Conservation (phyloP, 306 rosid genomes). For the Arachis hypogaea region DNA sequence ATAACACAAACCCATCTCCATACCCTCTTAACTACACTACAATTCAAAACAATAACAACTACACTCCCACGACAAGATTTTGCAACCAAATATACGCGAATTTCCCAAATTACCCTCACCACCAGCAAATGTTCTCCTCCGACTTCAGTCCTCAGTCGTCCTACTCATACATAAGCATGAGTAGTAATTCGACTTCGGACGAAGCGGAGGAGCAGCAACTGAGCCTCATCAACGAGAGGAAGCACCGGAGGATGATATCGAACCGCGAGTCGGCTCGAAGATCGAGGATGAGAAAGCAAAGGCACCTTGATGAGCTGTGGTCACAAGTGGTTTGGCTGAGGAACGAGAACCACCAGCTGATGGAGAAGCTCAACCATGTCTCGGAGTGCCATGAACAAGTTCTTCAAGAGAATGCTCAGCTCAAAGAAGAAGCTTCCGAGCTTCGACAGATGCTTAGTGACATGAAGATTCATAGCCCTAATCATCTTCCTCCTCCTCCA, state of each 20-base stretch:
- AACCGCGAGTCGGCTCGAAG: conserved; percentile 94
- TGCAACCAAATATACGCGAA: conserved; percentile 45
- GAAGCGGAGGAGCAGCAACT: conserved; percentile 82
- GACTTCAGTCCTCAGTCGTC: conserved; percentile 63
- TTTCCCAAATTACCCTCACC: conserved; percentile 44
- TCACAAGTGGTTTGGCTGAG: conserved; percentile 91
- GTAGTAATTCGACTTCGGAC: conserved; percentile 87
- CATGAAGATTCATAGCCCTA: conserved; percentile 66
- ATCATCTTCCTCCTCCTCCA: conserved; percentile 23
- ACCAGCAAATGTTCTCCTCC: conserved; percentile 28
- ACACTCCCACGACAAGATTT: conserved; percentile 46
- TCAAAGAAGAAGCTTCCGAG: conserved; percentile 71
- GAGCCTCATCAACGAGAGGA: conserved; percentile 75
- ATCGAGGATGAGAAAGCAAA: conserved; percentile 92
- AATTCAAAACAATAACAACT: conserved; percentile 47
- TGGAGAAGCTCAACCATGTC: conserved; percentile 69
- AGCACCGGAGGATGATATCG: conserved; percentile 88
- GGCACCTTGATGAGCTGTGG: conserved; percentile 94
- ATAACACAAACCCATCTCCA: conserved; percentile 48
- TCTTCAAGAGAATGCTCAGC: conserved; percentile 70
- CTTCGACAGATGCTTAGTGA: conserved; percentile 76
- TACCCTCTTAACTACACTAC: conserved; percentile 44
- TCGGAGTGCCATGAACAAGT: conserved; percentile 67
- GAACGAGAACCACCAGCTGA: conserved; percentile 76
- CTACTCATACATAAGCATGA: conserved; percentile 39